Percentiles rank a stretch among this genome's conserved stretches.
These are phyloP conservation scores for Eucalyptus fibrosa DNA, from an alignment of 345 rosid species.

Conservation along the genomic window DNA sequence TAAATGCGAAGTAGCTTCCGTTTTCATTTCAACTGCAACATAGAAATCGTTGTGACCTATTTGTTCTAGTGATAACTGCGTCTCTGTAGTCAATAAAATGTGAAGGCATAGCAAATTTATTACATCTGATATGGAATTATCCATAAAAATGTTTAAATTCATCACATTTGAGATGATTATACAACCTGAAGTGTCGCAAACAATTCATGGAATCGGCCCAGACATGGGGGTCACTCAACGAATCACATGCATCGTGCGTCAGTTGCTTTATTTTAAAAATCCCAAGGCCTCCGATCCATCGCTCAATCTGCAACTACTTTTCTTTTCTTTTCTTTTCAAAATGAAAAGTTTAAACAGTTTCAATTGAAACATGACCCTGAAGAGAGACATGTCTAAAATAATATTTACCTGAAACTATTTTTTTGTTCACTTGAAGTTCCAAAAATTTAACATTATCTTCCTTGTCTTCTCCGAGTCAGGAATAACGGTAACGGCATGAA, in stretches of 20 bases:
- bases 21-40: neutral
- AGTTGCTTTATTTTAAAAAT: neutral
- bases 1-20: neutral
- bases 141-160: neutral
- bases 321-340: neutral
- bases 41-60: neutral
- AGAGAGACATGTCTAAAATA: neutral
- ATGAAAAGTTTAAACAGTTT: neutral
- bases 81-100: neutral
- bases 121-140: neutral
- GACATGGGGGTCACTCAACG: neutral
- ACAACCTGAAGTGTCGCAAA: neutral
- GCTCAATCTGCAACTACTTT: neutral
- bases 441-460: neutral
- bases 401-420: neutral
- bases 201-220: neutral
- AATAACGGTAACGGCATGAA: neutral
- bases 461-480: neutral
- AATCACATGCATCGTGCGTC: neutral
- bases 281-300: neutral
- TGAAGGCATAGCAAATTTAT: neutral
- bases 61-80: neutral
- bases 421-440: neutral
- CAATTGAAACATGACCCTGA: neutral
- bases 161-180: neutral